Percentiles rank a stretch among this genome's conserved stretches.
phyloP scores from a whole-genome alignment of 179 eudicot genomes.

The Actinidia polygama region DNA sequence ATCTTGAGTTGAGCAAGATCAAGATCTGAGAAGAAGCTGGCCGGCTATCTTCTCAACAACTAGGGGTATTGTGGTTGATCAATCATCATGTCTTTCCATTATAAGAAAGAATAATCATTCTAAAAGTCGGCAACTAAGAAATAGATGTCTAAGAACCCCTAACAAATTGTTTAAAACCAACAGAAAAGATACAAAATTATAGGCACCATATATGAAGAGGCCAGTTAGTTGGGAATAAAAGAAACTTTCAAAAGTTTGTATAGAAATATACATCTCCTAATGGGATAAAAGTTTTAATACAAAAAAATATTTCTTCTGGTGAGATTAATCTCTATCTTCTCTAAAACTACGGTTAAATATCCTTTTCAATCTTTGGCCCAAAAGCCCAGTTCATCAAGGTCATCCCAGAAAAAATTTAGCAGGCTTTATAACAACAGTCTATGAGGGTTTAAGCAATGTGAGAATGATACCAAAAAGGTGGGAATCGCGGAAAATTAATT shows the following conservation, averaged over 20 bases:
- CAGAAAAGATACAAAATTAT: background rate
- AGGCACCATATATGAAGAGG: background rate
- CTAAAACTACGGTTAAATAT: background rate
- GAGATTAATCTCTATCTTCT: background rate
- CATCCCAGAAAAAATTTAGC: background rate
- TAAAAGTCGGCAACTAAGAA: background rate
- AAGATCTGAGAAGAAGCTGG: slow-evolving; percentile 14
- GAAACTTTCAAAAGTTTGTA: background rate
- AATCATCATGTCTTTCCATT: slow-evolving; percentile 11
- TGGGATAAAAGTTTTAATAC: background rate
- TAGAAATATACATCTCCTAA: background rate
- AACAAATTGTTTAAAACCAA: background rate
- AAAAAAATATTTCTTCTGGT: background rate
- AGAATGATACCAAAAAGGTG: background rate
- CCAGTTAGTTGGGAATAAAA: background rate
- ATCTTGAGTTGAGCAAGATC: slow-evolving; percentile 8
- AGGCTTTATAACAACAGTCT: background rate
- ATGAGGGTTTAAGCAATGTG: background rate
- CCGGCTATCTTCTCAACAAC: slow-evolving; percentile 23
- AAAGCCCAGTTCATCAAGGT: background rate
- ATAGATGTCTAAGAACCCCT: background rate
- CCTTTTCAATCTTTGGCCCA: background rate
- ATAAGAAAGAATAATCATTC: slow-evolving; percentile 2
- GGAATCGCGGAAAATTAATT: slow-evolving; percentile 1
- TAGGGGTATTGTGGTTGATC: slow-evolving; percentile 24